Conservation (phyloP, 2,329 filamentous ascomycete genomes). For the Pestalotiopsis sp. region DNA sequence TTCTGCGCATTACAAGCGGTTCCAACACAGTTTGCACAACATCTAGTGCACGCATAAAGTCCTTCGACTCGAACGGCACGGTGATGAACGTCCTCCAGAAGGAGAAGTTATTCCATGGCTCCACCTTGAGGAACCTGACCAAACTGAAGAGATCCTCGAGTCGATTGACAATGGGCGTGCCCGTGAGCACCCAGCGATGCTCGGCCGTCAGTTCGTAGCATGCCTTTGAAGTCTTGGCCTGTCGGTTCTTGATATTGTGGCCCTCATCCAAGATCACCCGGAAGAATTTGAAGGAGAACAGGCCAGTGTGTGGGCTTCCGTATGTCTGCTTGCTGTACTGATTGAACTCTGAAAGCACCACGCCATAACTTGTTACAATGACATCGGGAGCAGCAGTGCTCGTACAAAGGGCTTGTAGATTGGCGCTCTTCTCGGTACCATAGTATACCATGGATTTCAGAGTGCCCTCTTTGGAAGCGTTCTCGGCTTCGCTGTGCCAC, state of each 20-base stretch:
- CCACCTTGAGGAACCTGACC: slow-evolving; percentile 88
- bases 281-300: slow-evolving; percentile 95
- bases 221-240: slow-evolving; percentile 91
- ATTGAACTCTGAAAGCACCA: slow-evolving; percentile 86
- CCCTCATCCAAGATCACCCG: slow-evolving; percentile 94
- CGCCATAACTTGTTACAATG: slow-evolving; percentile 93
- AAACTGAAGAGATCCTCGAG: slow-evolving; percentile 94
- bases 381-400: slow-evolving; percentile 78
- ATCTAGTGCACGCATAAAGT: slow-evolving; percentile 90
- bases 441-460: slow-evolving; percentile 91
- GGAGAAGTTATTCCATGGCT: slow-evolving; percentile 98
- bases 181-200: slow-evolving; percentile 92
- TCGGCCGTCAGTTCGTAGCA: slow-evolving; percentile 87
- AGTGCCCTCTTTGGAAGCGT: slow-evolving; percentile 82
- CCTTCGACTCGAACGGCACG: slow-evolving; percentile 91
- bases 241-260: slow-evolving; percentile 87
- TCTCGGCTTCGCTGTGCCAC: slow-evolving; percentile 94
- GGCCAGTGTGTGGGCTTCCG: slow-evolving; percentile 65
- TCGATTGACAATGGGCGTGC: slow-evolving; percentile 95
- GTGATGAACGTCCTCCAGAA: slow-evolving; percentile 99
- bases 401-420: slow-evolving; percentile 79
- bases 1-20: slow-evolving; percentile 90
- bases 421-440: slow-evolving; percentile 78
- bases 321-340: slow-evolving; percentile 71
- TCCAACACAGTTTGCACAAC: slow-evolving; percentile 97